Conservation (phyloP, 805 yeast species). For the Jamesozyma jinghongensis region DNA sequence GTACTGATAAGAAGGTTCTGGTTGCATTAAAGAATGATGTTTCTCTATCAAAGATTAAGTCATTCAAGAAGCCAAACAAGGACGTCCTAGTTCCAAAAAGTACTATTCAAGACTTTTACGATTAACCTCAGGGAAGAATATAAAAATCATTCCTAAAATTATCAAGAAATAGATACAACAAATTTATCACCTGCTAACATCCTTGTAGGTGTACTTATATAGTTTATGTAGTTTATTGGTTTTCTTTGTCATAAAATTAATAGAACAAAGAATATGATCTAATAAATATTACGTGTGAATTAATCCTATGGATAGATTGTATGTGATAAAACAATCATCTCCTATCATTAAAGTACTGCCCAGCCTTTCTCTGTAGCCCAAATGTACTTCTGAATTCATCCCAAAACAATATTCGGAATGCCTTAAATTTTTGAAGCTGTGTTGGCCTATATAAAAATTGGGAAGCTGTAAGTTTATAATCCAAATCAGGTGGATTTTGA, state of each 20-base stretch:
- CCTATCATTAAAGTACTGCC: constrained; percentile 12
- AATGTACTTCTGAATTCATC: constrained; percentile 52
- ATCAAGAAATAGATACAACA: too few relatives aligned
- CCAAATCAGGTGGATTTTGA: constrained; percentile 35
- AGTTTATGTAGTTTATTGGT: too few relatives aligned
- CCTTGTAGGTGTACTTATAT: too few relatives aligned
- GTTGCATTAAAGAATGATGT: constrained; percentile 72
- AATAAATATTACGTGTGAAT: neutral
- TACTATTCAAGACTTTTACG: constrained; percentile 6
- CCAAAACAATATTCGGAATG: constrained; percentile 48
- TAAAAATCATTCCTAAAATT: too few relatives aligned
- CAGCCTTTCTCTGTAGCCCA: constrained; percentile 33
- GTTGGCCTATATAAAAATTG: constrained; percentile 41
- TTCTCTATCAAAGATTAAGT: constrained; percentile 52
- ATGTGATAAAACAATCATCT: neutral
- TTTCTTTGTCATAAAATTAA: too few relatives aligned
- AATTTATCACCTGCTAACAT: too few relatives aligned
- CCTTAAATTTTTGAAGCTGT: constrained; percentile 45
- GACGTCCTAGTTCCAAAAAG: constrained; percentile 32
- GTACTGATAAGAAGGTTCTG: constrained; percentile 60
- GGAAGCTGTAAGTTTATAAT: constrained; percentile 8
- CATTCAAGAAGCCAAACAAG: constrained; percentile 50
- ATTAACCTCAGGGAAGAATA: neutral
- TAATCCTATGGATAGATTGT: neutral
- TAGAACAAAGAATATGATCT: neutral